Evolutionary conservation across 352 stramenopile species (phyloP), one percentile per base, ranked within the genome.

Genomic region (Pythium sukuiense): DNA sequence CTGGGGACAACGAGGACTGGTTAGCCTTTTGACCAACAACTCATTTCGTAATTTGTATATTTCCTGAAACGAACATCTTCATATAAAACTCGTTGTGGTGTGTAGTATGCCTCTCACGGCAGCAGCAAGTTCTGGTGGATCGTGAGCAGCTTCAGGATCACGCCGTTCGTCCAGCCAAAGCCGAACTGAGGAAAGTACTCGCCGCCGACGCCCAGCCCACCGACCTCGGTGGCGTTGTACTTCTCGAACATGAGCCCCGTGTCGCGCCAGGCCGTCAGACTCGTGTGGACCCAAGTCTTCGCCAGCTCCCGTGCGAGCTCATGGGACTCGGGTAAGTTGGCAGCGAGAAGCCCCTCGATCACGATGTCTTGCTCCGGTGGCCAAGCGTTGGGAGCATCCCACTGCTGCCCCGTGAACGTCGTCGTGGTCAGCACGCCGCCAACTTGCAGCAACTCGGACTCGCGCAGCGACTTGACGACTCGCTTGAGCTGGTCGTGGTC

Each of bases 161-260:
- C 87, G 58, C 88, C 89, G 65, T 93, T 93, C 24, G 81, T 88
- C 87, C 87, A 96, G 59, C 85, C 87, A 65, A 97, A 97, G 65
- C 89, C 89, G 60, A 91, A 89, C 68, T 97, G 89, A 7, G 87
- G 82, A 26, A 92, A 88, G 69, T 97, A 97, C 72, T 97, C 89
- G 54, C 89, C 89, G 12, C 89, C 89, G 64, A 81, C 76, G 35
- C 88, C 86, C 6, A 91, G 71, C 0, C 77, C 79, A 32, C 87
- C 87, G 4, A 88, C 57, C 37, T 87, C 76, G 8, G 74, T 79
- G 26, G 86, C 80, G 63, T 96, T 90, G 71, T 95, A 96, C 77
- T 97, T 97, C 63, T 97, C 89, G 65, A 90, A 95, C 88, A 97
- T 96, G 57, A 89, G 70, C 13, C 85, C 82, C 27, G 81, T 92